Percentiles rank a stretch among this genome's conserved stretches.
Conservation (phyloP, 23 red algal genomes). For the Agarophyton chilense region DNA sequence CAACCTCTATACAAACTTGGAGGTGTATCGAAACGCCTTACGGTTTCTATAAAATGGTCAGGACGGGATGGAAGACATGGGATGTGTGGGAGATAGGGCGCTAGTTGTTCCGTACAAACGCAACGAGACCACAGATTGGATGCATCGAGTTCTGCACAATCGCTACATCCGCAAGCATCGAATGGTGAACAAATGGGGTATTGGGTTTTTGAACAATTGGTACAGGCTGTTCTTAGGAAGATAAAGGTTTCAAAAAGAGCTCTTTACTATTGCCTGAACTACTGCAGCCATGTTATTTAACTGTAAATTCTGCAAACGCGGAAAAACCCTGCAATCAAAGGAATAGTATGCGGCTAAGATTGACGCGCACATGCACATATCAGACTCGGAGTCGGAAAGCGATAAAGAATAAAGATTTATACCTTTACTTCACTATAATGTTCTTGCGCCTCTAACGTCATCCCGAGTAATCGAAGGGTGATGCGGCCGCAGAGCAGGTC, state of each 20-base stretch:
- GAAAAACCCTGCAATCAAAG: neutral
- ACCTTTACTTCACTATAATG: too few species aligned
- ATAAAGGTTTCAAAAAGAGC: slow-evolving; percentile 17
- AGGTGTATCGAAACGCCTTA: neutral
- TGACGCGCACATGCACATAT: too few species aligned
- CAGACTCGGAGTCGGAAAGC: too few species aligned
- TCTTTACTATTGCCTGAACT: slow-evolving; percentile 27
- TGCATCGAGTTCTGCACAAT: neutral
- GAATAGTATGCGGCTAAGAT: neutral
- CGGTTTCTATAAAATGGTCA: neutral
- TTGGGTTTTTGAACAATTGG: slow-evolving; percentile 36
- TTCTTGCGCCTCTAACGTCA: too few species aligned
- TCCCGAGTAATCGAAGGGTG: too few species aligned
- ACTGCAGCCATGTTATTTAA: slow-evolving; percentile 7
- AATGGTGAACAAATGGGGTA: slow-evolving; percentile 55
- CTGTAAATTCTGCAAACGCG: slow-evolving; percentile 9
- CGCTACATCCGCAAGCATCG: slow-evolving; percentile 11
- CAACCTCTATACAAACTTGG: slow-evolving; percentile 3
- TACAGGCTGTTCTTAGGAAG: slow-evolving; percentile 27
- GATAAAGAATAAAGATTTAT: too few species aligned
- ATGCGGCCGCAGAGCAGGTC: too few species aligned
- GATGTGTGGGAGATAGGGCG: neutral
- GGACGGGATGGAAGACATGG: slow-evolving; percentile 42
- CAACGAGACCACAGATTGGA: neutral
- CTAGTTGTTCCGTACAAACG: slow-evolving; percentile 45